A percentile compares a stretch with the other conserved stretches of the same genome.
Evolutionary conservation across 371 early-diverging fungal genomes (phyloP).

Genomic region (Umbelopsis sp.): DNA sequence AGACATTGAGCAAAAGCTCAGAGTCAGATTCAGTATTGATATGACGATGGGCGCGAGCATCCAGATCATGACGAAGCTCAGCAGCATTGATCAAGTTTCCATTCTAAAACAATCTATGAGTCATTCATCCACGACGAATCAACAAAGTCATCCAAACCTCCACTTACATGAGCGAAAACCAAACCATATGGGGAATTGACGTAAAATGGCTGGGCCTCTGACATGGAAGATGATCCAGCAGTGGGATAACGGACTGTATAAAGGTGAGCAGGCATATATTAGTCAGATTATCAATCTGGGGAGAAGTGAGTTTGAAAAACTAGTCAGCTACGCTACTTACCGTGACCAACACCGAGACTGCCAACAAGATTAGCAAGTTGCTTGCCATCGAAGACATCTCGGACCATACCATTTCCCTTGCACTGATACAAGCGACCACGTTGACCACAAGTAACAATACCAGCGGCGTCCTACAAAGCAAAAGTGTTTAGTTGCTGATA

Average conservation of each 20-base stretch:
- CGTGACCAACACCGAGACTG: constrained; percentile 94
- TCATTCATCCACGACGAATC: neutral
- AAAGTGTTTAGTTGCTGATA: constrained; percentile 10
- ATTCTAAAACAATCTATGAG: constrained; percentile 61
- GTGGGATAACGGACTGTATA: constrained; percentile 93
- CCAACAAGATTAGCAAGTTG: constrained; percentile 82
- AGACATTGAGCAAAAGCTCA: constrained; percentile 94
- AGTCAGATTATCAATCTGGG: neutral
- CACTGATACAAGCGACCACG: constrained; percentile 96
- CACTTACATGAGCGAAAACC: constrained; percentile 90
- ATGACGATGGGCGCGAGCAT: constrained; percentile 94
- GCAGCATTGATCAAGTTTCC: constrained; percentile 95
- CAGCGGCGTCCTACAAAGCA: constrained; percentile 90
- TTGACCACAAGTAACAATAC: constrained; percentile 95
- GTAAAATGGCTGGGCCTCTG: constrained; percentile 98
- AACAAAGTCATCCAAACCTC: too few relatives aligned
- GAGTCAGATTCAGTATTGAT: constrained; percentile 99
- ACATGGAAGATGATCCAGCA: constrained; percentile 90
- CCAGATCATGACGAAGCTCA: constrained; percentile 85
- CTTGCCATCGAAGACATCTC: constrained; percentile 88
- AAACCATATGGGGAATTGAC: constrained; percentile 98
- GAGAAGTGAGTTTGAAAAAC: neutral
- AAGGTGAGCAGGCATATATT: constrained; percentile 15
- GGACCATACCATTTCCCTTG: constrained; percentile 98
- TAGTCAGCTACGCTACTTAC: constrained; percentile 51